Conservation (phyloP, 2,329 filamentous ascomycete genomes). For the Pseudogymnoascus sp. region DNA sequence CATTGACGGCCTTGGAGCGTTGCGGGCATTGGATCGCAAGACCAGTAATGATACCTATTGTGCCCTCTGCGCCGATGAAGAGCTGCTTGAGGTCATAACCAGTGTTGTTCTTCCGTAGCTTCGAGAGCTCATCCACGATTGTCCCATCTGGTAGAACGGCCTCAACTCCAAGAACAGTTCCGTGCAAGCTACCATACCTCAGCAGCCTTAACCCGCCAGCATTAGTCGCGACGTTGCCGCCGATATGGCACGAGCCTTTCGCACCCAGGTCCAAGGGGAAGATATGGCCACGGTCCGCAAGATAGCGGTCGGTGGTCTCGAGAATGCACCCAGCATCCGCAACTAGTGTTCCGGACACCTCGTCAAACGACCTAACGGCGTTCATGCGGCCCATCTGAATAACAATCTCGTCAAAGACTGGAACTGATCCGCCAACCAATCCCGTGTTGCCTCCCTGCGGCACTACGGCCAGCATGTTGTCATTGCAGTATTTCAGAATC, state of each 20-base stretch:
- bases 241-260: slow-evolving; percentile 93
- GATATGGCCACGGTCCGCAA: slow-evolving; percentile 75
- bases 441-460: slow-evolving; percentile 97
- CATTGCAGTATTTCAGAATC: slow-evolving; percentile 90
- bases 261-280: slow-evolving; percentile 97
- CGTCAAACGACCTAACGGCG: slow-evolving; percentile 81
- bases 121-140: slow-evolving; percentile 79
- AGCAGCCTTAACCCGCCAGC: slow-evolving; percentile 84
- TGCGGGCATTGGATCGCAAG: slow-evolving; percentile 85
- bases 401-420: slow-evolving; percentile 97
- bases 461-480: slow-evolving; percentile 83
- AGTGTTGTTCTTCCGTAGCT: slow-evolving; percentile 94
- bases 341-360: slow-evolving; percentile 82
- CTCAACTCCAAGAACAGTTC: slow-evolving; percentile 84
- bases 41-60: slow-evolving; percentile 86
- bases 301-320: slow-evolving; percentile 76
- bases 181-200: slow-evolving; percentile 89
- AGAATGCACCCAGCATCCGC: slow-evolving; percentile 87
- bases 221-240: slow-evolving; percentile 92
- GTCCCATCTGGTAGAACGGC: slow-evolving; percentile 90
- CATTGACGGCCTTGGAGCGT: slow-evolving; percentile 79
- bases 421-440: slow-evolving; percentile 87
- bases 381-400: slow-evolving; percentile 88
- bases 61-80: slow-evolving; percentile 92
- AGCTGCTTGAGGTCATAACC: slow-evolving; percentile 96